Percentiles rank a stretch among this genome's conserved stretches.
Conservation (phyloP, 345 rosid genomes). For the Brassica carinata region DNA sequence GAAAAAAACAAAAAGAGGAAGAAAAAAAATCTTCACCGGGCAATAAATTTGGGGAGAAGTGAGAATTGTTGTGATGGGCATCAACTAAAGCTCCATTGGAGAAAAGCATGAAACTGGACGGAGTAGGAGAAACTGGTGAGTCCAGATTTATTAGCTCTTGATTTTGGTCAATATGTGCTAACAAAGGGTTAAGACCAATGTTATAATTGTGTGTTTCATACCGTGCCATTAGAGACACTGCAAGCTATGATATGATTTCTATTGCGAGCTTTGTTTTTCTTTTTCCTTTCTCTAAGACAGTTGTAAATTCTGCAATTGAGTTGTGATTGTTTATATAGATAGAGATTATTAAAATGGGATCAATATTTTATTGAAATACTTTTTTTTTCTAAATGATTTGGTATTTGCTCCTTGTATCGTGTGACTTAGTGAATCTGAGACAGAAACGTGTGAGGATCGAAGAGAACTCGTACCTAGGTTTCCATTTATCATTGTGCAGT, state of each 20-base stretch:
- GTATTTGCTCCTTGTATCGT: slow-evolving; percentile 6
- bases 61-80: slow-evolving; percentile 28
- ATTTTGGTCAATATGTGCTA: slow-evolving; percentile 29
- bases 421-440: slow-evolving; percentile 22
- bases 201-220: slow-evolving; percentile 15
- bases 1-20: not conserved
- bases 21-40: not conserved
- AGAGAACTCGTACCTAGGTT: slow-evolving; percentile 22
- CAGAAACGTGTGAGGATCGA: slow-evolving; percentile 31
- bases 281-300: not conserved
- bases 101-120: slow-evolving; percentile 39
- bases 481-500: slow-evolving; percentile 36
- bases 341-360: not conserved
- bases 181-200: slow-evolving; percentile 22
- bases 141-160: slow-evolving; percentile 26
- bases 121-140: slow-evolving; percentile 23
- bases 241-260: not conserved
- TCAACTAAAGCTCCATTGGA: slow-evolving; percentile 41
- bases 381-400: slow-evolving; percentile 8
- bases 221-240: slow-evolving; percentile 28
- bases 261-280: not conserved
- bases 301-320: slow-evolving; percentile 6
- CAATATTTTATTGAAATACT: not conserved
- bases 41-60: slow-evolving; percentile 31
- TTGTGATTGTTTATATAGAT: slow-evolving; percentile 30